Evolutionary conservation across 192 early-diverging fungal species (phyloP).

Genomic region (Mortierella hygrophila): DNA sequence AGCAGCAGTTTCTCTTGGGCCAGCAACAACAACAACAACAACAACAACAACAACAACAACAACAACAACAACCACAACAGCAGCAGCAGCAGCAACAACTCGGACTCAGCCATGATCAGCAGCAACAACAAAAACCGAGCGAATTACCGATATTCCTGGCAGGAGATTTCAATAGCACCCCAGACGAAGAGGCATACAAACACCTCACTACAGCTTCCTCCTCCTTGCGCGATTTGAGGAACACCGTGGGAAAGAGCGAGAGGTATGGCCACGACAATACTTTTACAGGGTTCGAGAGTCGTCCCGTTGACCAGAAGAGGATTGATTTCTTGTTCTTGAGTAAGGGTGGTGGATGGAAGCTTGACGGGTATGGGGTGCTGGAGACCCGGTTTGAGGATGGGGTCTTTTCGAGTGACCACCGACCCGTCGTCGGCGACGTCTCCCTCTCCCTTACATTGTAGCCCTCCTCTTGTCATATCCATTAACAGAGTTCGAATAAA

Average conservation of each 20-base stretch:
- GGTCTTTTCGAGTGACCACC: slow-evolving; percentile 13
- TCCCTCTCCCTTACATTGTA: neutral
- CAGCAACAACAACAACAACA: neutral
- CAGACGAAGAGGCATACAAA: slow-evolving; percentile 17
- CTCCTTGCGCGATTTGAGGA: slow-evolving; percentile 1
- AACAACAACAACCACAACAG: neutral
- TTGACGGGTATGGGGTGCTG: slow-evolving; percentile 10
- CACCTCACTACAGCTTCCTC: neutral
- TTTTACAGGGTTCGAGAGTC: slow-evolving; percentile 24
- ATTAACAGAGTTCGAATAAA: too few relatives aligned
- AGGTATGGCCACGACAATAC: slow-evolving; percentile 20
- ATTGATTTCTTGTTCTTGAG: slow-evolving; percentile 28
- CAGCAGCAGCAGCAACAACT: neutral
- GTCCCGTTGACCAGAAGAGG: slow-evolving; percentile 7
- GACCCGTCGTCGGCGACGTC: slow-evolving; percentile 22
- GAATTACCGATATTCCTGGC: slow-evolving; percentile 11
- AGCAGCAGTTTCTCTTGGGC: neutral
- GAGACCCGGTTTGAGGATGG: slow-evolving; percentile 24
- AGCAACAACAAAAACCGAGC: neutral
- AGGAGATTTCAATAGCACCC: slow-evolving; percentile 19
- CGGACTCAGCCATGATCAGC: neutral
- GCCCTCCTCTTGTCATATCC: too few relatives aligned
- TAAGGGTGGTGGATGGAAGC: neutral
- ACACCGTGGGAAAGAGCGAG: slow-evolving; percentile 12
- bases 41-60: neutral